These are phyloP conservation scores for Epichloe festucae DNA, from an alignment of 2,329 filamentous ascomycete species.

Conservation along the genomic window DNA sequence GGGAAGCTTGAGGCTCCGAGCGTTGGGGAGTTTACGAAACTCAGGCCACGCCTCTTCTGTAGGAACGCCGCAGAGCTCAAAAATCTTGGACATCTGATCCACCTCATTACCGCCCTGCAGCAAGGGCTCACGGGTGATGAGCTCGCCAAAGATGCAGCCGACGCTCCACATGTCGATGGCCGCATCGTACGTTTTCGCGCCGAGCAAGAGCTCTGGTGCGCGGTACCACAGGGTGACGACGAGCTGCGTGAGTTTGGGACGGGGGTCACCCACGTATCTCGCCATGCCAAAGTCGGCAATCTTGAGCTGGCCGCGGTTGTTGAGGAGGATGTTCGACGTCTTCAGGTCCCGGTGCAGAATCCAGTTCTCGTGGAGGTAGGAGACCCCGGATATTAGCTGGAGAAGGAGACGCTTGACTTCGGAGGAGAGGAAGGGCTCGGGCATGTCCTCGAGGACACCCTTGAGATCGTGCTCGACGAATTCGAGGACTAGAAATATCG, in stretches of 20 bases:
- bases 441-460: conserved; percentile 84
- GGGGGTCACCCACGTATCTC: conserved; percentile 69
- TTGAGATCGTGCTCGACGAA: conserved; percentile 97
- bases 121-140: conserved; percentile 70
- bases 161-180: conserved; percentile 92
- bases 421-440: conserved; percentile 80
- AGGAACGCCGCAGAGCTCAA: conserved; percentile 78
- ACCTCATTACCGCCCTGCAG: conserved; percentile 88
- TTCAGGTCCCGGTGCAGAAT: conserved; percentile 92
- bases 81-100: conserved; percentile 76
- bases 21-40: conserved; percentile 80
- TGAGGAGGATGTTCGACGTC: conserved; percentile 86
- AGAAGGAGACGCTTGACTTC: conserved; percentile 83
- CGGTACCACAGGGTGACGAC: conserved; percentile 98
- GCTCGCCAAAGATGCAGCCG: conserved; percentile 89
- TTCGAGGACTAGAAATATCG: conserved; percentile 85
- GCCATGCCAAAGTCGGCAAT: conserved; percentile 98
- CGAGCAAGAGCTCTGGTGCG: conserved; percentile 78
- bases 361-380: conserved; percentile 79
- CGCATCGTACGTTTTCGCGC: conserved; percentile 58
- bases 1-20: conserved; percentile 62
- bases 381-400: conserved; percentile 68
- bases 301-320: conserved; percentile 88
- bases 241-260: conserved; percentile 70
- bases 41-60: conserved; percentile 72